Evolutionary conservation across 2,329 filamentous ascomycete species (phyloP).

Genomic region (Blastomyces parvus): DNA sequence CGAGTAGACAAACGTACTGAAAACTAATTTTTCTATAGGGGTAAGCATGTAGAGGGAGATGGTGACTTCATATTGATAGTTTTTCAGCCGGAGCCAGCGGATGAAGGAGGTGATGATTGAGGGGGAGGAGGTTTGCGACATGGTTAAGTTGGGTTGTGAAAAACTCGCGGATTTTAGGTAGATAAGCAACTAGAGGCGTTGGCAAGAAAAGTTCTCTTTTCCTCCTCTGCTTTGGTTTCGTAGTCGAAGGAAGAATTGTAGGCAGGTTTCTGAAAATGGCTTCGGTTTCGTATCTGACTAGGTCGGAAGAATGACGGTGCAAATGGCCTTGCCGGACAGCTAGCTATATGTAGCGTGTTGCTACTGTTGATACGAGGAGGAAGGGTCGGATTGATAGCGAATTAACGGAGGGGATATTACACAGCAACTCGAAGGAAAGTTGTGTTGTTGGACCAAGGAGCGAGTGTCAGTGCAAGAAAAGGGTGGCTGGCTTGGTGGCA

Average conservation of each 20-base stretch:
- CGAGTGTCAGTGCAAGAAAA: too few relatives aligned
- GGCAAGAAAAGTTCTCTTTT: neutral
- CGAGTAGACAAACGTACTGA: constrained; percentile 57
- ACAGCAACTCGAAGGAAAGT: neutral
- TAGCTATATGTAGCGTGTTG: too few relatives aligned
- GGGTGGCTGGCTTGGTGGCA: too few relatives aligned
- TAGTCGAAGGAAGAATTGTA: too few relatives aligned
- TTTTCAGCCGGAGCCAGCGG: constrained; percentile 85
- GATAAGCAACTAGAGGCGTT: neutral
- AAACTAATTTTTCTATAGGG: constrained; percentile 89
- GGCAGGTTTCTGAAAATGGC: too few relatives aligned
- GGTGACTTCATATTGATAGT: constrained; percentile 97
- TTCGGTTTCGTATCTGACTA: too few relatives aligned
- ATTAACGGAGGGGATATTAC: neutral
- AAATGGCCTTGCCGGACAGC: too few relatives aligned
- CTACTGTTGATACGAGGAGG: too few relatives aligned
- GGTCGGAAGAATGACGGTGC: neutral
- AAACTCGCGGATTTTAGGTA: neutral
- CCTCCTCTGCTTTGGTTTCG: too few relatives aligned
- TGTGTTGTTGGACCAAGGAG: neutral
- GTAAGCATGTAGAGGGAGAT: constrained; percentile 97
- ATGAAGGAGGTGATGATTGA: constrained; percentile 47
- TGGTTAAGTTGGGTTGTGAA: neutral
- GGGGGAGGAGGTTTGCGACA: constrained; percentile 21
- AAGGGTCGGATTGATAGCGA: neutral